Conservation (phyloP, 768 basidiomycete species). For the Tubosaeta sp. region DNA sequence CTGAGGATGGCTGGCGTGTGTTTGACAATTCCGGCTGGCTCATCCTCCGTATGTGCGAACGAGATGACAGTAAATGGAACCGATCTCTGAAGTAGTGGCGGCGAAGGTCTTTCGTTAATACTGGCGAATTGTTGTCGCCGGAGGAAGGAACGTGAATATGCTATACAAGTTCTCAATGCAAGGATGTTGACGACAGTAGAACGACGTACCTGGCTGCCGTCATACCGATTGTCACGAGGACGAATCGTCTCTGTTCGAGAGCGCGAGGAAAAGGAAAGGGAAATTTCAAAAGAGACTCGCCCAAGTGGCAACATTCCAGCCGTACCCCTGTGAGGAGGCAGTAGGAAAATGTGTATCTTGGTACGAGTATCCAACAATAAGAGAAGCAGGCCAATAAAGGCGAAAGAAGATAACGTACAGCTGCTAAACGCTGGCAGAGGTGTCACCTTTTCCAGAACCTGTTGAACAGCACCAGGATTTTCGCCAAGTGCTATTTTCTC, state of each 20-base stretch:
- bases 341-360: conserved; percentile 48
- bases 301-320: conserved; percentile 69
- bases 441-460: conserved; percentile 53
- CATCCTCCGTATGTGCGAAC: conserved; percentile 55
- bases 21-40: conserved; percentile 53
- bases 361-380: conserved; percentile 72
- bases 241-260: conserved; percentile 51
- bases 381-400: conserved; percentile 69
- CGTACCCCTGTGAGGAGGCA: conserved; percentile 53
- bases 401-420: conserved; percentile 60
- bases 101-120: conserved; percentile 72
- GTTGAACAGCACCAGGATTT: no score
- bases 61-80: conserved; percentile 73
- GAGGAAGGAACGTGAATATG: conserved; percentile 68
- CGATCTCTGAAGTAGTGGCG: conserved; percentile 63
- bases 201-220: conserved; percentile 69
- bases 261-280: neutral
- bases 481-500: no score
- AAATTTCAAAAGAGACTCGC: conserved; percentile 29
- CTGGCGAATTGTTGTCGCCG: conserved; percentile 66
- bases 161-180: conserved; percentile 30
- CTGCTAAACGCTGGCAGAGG: conserved; percentile 73
- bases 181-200: neutral
- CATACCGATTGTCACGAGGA: conserved; percentile 69
- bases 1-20: conserved; percentile 70